phyloP scores from a whole-genome alignment of 140 eudicot genomes.

The Ambrosia hybrid region DNA sequence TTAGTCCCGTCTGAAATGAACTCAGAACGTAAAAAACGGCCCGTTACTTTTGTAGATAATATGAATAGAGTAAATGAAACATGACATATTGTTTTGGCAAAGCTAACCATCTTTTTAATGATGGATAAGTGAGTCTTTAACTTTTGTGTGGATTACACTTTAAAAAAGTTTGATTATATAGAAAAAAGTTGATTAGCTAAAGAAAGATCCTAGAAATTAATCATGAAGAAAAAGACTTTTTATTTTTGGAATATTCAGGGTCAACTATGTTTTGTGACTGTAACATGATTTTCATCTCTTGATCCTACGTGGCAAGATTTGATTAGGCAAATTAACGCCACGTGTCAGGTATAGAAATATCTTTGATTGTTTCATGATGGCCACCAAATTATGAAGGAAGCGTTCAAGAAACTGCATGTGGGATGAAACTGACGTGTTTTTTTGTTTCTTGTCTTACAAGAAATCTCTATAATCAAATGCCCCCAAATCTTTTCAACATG shows the following conservation, averaged over 20 bases:
- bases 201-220: slow-evolving; percentile 29
- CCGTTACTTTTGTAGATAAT: slow-evolving; percentile 22
- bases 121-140: slow-evolving; percentile 5
- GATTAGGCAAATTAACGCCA: background rate
- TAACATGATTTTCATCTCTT: background rate
- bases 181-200: slow-evolving; percentile 4
- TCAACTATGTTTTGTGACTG: slow-evolving; percentile 8
- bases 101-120: slow-evolving; percentile 33
- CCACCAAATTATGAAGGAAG: slow-evolving; percentile 8
- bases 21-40: slow-evolving; percentile 37
- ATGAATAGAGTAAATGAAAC: slow-evolving; percentile 24
- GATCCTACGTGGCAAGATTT: slow-evolving; percentile 22
- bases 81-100: slow-evolving; percentile 15
- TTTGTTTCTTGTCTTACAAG: slow-evolving; percentile 10
- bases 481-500: too few relatives aligned
- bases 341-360: background rate
- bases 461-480: background rate
- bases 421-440: background rate
- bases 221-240: slow-evolving; percentile 8
- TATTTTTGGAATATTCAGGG: background rate
- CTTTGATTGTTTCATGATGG: slow-evolving; percentile 1
- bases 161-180: slow-evolving; percentile 5
- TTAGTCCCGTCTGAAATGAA: slow-evolving; percentile 43
- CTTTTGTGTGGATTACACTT: slow-evolving; percentile 11
- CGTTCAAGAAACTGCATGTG: slow-evolving; percentile 12